Evolutionary conservation across 768 basidiomycete genomes (phyloP).

Genomic region (Gymnopilus junonius): DNA sequence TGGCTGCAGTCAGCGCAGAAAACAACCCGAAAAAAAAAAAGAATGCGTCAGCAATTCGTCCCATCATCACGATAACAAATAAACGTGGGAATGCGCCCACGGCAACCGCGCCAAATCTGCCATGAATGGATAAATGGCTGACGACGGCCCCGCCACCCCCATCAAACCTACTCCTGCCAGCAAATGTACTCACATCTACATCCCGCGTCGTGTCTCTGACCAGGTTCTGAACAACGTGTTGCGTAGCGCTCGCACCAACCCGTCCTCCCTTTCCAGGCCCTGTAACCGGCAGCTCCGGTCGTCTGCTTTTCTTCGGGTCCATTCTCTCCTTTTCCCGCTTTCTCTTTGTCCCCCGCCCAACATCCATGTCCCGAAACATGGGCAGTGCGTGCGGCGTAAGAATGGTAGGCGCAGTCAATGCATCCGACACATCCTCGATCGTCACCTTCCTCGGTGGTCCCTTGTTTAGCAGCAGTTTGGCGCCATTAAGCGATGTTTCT

Average conservation of each 20-base stretch:
- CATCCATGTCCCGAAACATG: constrained; percentile 87
- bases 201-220: constrained; percentile 90
- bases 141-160: constrained; percentile 20
- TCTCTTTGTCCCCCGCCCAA: constrained; percentile 78
- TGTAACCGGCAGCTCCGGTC: constrained; percentile 90
- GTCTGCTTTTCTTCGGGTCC: constrained; percentile 90
- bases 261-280: constrained; percentile 94
- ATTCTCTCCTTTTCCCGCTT: constrained; percentile 87
- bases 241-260: constrained; percentile 95
- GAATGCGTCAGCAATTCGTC: constrained; percentile 20
- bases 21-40: constrained; percentile 2
- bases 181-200: constrained; percentile 82
- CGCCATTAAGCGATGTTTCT: constrained; percentile 86
- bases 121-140: constrained; percentile 31
- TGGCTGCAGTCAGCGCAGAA: constrained; percentile 56
- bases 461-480: constrained; percentile 86
- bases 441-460: constrained; percentile 83
- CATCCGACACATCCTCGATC: constrained; percentile 88
- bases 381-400: constrained; percentile 91
- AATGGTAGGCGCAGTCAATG: constrained; percentile 84
- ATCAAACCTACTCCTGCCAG: background rate
- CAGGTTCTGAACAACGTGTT: constrained; percentile 94
- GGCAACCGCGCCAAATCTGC: constrained; percentile 25
- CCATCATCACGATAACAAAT: constrained; percentile 22
- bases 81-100: constrained; percentile 27